Evolutionary conservation across 805 yeast species (phyloP).

Genomic region (Kodamaea sagamina): DNA sequence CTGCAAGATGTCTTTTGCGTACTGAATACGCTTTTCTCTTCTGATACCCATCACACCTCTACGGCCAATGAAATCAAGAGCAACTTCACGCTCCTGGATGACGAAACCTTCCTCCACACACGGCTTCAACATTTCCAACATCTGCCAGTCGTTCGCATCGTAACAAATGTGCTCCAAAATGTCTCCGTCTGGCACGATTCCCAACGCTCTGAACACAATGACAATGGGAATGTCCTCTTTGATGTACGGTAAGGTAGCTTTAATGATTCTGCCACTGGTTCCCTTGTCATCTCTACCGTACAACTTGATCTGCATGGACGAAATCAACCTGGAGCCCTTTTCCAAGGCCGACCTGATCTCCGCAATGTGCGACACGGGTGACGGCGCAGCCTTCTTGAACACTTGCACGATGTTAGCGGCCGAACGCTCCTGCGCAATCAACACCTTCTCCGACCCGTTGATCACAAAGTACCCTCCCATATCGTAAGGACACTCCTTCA

Average conservation of each 20-base stretch:
- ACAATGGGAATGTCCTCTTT: conserved; percentile 97
- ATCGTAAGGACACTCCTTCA: conserved; percentile 98
- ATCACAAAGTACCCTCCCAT: conserved; percentile 99
- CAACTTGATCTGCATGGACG: conserved; percentile 91
- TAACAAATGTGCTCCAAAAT: conserved; percentile 97
- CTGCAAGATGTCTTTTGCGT: conserved; percentile 94
- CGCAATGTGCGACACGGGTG: conserved; percentile 94
- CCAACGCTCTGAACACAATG: conserved; percentile 94
- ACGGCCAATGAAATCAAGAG: conserved; percentile 96
- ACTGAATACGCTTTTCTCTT: conserved; percentile 96
- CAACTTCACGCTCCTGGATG: conserved; percentile 97
- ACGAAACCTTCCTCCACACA: conserved; percentile 99
- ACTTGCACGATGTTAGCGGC: conserved; percentile 99
- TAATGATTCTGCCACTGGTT: conserved; percentile 74
- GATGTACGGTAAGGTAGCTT: conserved; percentile 94
- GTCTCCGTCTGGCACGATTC: conserved; percentile 99
- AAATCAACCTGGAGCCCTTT: conserved; percentile 93
- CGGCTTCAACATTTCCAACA: conserved; percentile 98
- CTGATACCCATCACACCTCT: conserved; percentile 96
- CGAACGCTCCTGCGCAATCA: conserved; percentile 97
- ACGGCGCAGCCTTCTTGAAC: conserved; percentile 94
- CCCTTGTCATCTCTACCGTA: conserved; percentile 80
- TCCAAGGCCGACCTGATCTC: conserved; percentile 96
- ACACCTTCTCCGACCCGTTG: conserved; percentile 96
- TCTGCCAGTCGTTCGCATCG: conserved; percentile 98